A percentile compares a stretch with the other conserved stretches of the same genome.
Evolutionary conservation across 2,329 filamentous ascomycete genomes (phyloP).

Genomic region (Cladophialophora yegresii): DNA sequence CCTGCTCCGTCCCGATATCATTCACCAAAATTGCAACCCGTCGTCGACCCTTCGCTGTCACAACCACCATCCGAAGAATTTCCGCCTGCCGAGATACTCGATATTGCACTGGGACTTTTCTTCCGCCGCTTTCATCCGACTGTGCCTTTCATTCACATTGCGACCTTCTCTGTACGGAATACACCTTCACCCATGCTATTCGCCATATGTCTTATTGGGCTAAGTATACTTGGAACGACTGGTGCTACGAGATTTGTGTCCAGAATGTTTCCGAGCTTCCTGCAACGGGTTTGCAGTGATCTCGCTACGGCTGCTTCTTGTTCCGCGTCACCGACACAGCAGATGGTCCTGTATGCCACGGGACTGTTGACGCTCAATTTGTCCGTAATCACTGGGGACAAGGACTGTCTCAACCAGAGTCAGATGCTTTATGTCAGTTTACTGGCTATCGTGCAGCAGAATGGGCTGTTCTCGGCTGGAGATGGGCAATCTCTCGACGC

Average conservation of each 20-base stretch:
- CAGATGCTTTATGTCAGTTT: slow-evolving; percentile 56
- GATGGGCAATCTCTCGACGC: slow-evolving; percentile 49
- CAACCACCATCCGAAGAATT: slow-evolving; percentile 40
- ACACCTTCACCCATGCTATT: slow-evolving; percentile 52
- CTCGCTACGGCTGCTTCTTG: slow-evolving; percentile 48
- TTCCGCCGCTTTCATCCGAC: slow-evolving; percentile 57
- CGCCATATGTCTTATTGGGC: slow-evolving; percentile 57
- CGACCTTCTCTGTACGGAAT: slow-evolving; percentile 55
- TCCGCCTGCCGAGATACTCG: slow-evolving; percentile 56
- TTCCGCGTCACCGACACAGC: slow-evolving; percentile 45
- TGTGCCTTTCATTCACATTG: slow-evolving; percentile 56
- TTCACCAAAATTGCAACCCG: slow-evolving; percentile 32
- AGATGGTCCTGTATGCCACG: slow-evolving; percentile 52
- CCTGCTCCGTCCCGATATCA: slow-evolving; percentile 29
- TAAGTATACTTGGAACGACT: slow-evolving; percentile 55
- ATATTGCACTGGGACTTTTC: slow-evolving; percentile 57
- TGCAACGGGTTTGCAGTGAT: slow-evolving; percentile 48
- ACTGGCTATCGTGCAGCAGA: slow-evolving; percentile 52
- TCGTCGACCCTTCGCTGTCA: slow-evolving; percentile 38
- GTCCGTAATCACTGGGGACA: slow-evolving; percentile 53
- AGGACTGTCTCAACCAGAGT: slow-evolving; percentile 50
- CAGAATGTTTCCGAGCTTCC: slow-evolving; percentile 47
- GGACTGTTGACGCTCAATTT: slow-evolving; percentile 53
- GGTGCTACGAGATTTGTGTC: slow-evolving; percentile 55
- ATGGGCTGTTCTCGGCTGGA: slow-evolving; percentile 54